These are phyloP conservation scores for Pleurotus giganteus DNA, from an alignment of 768 basidiomycete genomes.

Conservation along the genomic window DNA sequence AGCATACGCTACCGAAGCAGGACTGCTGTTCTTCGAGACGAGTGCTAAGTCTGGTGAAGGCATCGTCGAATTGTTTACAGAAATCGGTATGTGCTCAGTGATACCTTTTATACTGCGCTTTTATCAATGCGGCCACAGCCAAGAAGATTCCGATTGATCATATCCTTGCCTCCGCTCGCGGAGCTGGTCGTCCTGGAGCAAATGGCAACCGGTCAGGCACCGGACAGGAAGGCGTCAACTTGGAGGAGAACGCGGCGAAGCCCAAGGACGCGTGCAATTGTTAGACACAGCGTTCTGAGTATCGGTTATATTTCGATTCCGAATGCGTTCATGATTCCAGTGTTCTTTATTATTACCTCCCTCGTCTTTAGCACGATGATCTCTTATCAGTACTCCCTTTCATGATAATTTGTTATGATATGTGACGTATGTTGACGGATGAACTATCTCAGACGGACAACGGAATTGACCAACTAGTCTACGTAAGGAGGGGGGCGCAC, in stretches of 20 bases:
- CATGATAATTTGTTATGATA: constrained; percentile 17
- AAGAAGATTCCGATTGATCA: constrained; percentile 84
- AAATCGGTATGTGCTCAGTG: constrained; percentile 70
- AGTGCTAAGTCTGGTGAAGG: constrained; percentile 97
- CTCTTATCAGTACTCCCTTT: constrained; percentile 8
- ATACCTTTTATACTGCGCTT: constrained; percentile 5
- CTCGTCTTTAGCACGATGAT: constrained; percentile 6
- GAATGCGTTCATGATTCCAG: constrained; percentile 24
- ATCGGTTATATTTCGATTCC: constrained; percentile 23
- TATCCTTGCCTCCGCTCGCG: constrained; percentile 82
- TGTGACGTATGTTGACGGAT: constrained; percentile 4
- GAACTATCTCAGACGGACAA: neutral
- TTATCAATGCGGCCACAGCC: constrained; percentile 29
- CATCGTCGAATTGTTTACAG: constrained; percentile 94
- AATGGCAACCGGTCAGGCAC: constrained; percentile 50
- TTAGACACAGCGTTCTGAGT: constrained; percentile 34
- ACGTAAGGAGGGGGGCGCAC: constrained; percentile 62
- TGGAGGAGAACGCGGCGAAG: constrained; percentile 66
- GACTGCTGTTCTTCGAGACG: constrained; percentile 94
- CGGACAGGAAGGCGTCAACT: constrained; percentile 59
- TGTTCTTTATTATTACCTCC: constrained; percentile 16
- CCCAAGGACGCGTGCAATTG: constrained; percentile 81
- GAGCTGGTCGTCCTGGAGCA: constrained; percentile 61
- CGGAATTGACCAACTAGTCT: constrained; percentile 32
- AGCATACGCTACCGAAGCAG: constrained; percentile 94